A percentile compares a stretch with the other conserved stretches of the same genome.
phyloP scores from a whole-genome alignment of 1,139 yeast genomes.

The Cylindricascospora bacillispora region DNA sequence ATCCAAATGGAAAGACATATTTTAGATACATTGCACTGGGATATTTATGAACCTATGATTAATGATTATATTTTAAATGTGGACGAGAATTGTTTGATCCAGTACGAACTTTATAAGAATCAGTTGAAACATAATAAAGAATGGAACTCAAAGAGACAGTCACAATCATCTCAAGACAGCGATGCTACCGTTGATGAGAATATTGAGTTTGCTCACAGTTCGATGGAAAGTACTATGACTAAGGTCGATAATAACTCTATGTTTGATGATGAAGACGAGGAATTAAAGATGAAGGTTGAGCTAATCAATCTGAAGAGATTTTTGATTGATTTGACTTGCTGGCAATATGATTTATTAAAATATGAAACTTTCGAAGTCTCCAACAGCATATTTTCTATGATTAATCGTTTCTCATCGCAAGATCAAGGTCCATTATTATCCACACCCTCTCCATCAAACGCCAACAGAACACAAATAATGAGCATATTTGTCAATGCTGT shows the following conservation, averaged over 20 bases:
- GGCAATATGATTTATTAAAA: conserved; percentile 23
- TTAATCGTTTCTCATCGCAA: conserved; percentile 22
- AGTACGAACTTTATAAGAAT: conserved; percentile 27
- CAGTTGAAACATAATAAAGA: conserved; percentile 22
- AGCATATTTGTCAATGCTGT: conserved; percentile 20
- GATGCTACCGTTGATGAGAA: conserved; percentile 21
- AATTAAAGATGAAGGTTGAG: conserved; percentile 19
- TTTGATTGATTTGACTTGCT: conserved; percentile 21
- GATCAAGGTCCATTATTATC: conserved; percentile 25
- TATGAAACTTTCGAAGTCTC: conserved; percentile 23
- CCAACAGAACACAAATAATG: conserved; percentile 17
- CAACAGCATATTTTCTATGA: conserved; percentile 21
- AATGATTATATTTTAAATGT: conserved; percentile 38
- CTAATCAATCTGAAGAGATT: conserved; percentile 24
- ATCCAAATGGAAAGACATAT: conserved; percentile 93
- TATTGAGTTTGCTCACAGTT: not conserved
- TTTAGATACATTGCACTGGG: conserved; percentile 75
- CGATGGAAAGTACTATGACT: not conserved
- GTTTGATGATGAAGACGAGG: conserved; percentile 21
- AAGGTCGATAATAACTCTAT: conserved; percentile 6
- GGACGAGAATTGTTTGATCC: conserved; percentile 30
- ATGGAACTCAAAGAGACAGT: conserved; percentile 13
- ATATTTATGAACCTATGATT: conserved; percentile 43
- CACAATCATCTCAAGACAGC: conserved; percentile 19
- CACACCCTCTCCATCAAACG: conserved; percentile 17